These are phyloP conservation scores for Bidens hawaiensis DNA, from an alignment of 140 eudicot genomes.

Conservation along the genomic window DNA sequence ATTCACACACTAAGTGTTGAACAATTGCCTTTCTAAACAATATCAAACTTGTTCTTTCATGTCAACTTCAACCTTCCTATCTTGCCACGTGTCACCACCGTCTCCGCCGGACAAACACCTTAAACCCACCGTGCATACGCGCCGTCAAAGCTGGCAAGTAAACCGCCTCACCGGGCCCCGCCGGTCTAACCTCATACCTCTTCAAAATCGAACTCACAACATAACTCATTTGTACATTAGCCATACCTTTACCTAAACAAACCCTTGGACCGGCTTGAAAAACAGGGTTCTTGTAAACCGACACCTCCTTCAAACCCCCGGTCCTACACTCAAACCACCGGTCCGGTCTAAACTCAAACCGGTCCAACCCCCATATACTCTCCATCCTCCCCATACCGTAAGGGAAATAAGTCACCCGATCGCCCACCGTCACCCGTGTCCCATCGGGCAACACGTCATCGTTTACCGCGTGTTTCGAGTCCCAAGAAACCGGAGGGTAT, in stretches of 20 bases:
- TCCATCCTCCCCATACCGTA: constrained; percentile 88
- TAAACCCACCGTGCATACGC: constrained; percentile 42
- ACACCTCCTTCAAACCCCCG: constrained; percentile 33
- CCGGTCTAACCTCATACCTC: constrained; percentile 41
- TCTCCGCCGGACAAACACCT: constrained; percentile 20
- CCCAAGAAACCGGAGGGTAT: constrained; percentile 80
- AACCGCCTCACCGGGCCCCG: constrained; percentile 7
- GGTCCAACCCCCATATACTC: constrained; percentile 58
- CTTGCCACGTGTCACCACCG: neutral
- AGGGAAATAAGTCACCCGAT: constrained; percentile 64
- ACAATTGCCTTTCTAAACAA: neutral
- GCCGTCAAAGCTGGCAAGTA: constrained; percentile 39
- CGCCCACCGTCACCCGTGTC: constrained; percentile 46
- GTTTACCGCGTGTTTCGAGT: constrained; percentile 56
- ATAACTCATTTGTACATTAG: constrained; percentile 62
- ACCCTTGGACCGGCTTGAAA: constrained; percentile 87
- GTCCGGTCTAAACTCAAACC: constrained; percentile 59
- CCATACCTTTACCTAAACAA: constrained; percentile 68
- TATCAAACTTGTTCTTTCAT: constrained; percentile 15
- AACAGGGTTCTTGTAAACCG: constrained; percentile 54
- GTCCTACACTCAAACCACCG: constrained; percentile 41
- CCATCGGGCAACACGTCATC: constrained; percentile 68
- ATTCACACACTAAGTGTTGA: neutral
- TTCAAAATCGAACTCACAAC: constrained; percentile 49
- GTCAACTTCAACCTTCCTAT: neutral